Evolutionary conservation across 371 early-diverging fungal genomes (phyloP).

Genomic region (Lichtheimia ornata): DNA sequence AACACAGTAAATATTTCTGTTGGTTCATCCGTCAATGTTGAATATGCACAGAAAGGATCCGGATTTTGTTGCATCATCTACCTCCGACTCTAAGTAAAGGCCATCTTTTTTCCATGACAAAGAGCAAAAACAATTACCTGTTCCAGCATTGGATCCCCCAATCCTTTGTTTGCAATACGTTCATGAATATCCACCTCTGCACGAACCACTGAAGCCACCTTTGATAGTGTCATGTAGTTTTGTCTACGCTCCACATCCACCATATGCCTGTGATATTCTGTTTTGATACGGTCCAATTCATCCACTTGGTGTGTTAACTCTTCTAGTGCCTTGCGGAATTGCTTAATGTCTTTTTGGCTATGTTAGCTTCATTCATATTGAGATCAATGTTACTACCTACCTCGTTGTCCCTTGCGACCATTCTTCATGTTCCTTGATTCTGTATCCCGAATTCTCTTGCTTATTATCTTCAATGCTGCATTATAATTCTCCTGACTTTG

Average conservation of each 20-base stretch:
- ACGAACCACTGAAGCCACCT: slow-evolving; percentile 49
- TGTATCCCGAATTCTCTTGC: slow-evolving; percentile 53
- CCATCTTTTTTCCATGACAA: neutral
- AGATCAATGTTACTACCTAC: slow-evolving; percentile 14
- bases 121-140: slow-evolving; percentile 26
- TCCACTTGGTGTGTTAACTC: slow-evolving; percentile 54
- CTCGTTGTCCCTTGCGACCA: slow-evolving; percentile 51
- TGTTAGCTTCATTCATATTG: neutral
- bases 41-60: slow-evolving; percentile 53
- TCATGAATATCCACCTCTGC: slow-evolving; percentile 58
- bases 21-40: slow-evolving; percentile 41
- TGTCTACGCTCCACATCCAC: slow-evolving; percentile 50
- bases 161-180: slow-evolving; percentile 50
- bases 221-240: slow-evolving; percentile 42
- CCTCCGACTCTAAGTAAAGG: neutral
- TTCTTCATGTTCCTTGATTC: slow-evolving; percentile 50
- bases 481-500: slow-evolving; percentile 52
- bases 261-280: slow-evolving; percentile 46
- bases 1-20: slow-evolving; percentile 51
- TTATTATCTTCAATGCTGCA: slow-evolving; percentile 44
- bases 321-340: slow-evolving; percentile 46
- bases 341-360: slow-evolving; percentile 30
- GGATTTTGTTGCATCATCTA: slow-evolving; percentile 55
- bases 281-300: slow-evolving; percentile 51
- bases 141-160: slow-evolving; percentile 51